Conservation (phyloP, 805 yeast genomes). For the Ogataea zsoltii region DNA sequence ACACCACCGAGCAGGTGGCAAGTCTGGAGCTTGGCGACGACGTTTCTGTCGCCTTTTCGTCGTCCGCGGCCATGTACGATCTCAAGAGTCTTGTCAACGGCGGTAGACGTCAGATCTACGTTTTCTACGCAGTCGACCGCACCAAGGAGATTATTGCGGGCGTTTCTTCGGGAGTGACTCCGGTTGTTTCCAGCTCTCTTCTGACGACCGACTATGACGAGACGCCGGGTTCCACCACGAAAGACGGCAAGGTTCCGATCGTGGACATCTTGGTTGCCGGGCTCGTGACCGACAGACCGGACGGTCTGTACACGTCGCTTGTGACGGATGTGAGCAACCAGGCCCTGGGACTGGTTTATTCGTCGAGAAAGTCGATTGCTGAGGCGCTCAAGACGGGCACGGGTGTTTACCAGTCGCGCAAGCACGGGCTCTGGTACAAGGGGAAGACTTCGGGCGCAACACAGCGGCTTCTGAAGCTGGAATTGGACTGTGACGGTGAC, state of each 20-base stretch:
- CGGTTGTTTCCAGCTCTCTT: conserved; percentile 32
- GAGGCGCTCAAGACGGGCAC: conserved; percentile 79
- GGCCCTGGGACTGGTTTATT: conserved; percentile 87
- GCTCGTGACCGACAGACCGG: conserved; percentile 78
- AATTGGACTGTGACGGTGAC: conserved; percentile 90
- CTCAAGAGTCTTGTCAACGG: conserved; percentile 16
- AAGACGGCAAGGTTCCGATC: conserved; percentile 32
- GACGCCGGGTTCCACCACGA: conserved; percentile 16
- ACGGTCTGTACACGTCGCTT: conserved; percentile 81
- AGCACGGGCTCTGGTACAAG: conserved; percentile 92
- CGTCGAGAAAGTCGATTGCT: conserved; percentile 76
- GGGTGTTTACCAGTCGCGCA: conserved; percentile 94
- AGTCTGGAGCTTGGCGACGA: conserved; percentile 21
- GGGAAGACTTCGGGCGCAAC: conserved; percentile 97
- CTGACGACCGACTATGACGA: conserved; percentile 38
- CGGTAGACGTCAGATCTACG: conserved; percentile 20
- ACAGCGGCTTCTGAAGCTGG: conserved; percentile 67
- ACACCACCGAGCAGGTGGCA: conserved; percentile 18
- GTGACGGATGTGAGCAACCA: conserved; percentile 70
- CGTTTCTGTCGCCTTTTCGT: conserved; percentile 23
- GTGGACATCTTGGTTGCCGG: conserved; percentile 47
- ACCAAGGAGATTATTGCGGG: conserved; percentile 16
- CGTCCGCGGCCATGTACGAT: conserved; percentile 13
- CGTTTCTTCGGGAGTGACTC: conserved; percentile 38
- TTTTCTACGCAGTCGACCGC: conserved; percentile 15